phyloP scores from a whole-genome alignment of 2,329 filamentous ascomycete species.

The Coleophoma crateriformis region DNA sequence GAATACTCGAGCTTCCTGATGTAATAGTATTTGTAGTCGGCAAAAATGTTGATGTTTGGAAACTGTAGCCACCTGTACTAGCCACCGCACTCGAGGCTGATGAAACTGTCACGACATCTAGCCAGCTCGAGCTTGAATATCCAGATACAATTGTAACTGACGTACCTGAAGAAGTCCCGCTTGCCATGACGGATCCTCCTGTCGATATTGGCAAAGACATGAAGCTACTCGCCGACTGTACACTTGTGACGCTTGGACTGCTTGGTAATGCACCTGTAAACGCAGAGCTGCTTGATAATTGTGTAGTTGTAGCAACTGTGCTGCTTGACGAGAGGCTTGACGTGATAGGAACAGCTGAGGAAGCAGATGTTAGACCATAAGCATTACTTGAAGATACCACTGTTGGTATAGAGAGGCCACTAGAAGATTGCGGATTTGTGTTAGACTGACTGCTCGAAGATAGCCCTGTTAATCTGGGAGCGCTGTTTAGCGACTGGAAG shows the following conservation, averaged over 20 bases:
- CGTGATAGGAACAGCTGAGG: no score
- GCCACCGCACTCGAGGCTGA: neutral
- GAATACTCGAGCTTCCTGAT: neutral
- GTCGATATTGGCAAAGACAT: no score
- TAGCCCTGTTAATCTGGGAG: no score
- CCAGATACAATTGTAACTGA: neutral
- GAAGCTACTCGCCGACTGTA: no score
- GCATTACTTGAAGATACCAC: no score
- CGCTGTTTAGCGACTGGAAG: no score
- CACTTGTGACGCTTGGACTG: neutral
- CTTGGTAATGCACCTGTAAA: neutral
- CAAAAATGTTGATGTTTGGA: no score
- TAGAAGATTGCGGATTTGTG: no score
- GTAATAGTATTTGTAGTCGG: neutral
- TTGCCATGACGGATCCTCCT: neutral
- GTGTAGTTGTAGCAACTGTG: neutral
- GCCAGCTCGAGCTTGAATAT: neutral
- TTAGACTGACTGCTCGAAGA: no score
- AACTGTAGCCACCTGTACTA: no score
- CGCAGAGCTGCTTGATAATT: neutral
- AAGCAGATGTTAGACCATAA: no score
- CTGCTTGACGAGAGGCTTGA: neutral
- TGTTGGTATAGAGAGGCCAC: no score
- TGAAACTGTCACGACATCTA: neutral
- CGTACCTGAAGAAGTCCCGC: neutral